Evolutionary conservation across 805 yeast species (phyloP).

Genomic region (Metschnikowia lochheadii): DNA sequence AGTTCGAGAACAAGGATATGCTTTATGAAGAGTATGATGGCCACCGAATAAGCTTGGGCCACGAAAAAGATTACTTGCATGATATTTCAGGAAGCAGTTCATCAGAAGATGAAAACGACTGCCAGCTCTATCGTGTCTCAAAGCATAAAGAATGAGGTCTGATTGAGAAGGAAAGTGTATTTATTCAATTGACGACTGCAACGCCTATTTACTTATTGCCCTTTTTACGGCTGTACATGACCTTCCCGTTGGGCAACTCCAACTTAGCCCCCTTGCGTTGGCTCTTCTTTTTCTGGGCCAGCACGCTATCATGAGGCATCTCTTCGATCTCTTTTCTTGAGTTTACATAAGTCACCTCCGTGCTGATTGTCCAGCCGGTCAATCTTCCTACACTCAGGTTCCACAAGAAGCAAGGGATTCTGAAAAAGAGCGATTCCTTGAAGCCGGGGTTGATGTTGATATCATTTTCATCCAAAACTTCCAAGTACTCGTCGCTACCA

Average conservation of each 20-base stretch:
- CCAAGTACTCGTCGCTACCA: constrained; percentile 30
- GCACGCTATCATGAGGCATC: constrained; percentile 5
- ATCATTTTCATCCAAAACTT: constrained; percentile 44
- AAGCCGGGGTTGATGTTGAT: constrained; percentile 44
- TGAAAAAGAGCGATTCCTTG: constrained; percentile 45
- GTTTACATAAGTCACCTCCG: constrained; percentile 16
- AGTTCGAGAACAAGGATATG: constrained; percentile 16
- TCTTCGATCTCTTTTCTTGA: constrained; percentile 12
- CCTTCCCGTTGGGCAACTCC: constrained; percentile 60
- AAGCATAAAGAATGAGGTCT: constrained; percentile 26
- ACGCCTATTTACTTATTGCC: constrained; percentile 5
- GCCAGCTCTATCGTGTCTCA: constrained; percentile 41
- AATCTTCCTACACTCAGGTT: constrained; percentile 41
- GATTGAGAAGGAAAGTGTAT: not conserved
- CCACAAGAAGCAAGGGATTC: constrained; percentile 42
- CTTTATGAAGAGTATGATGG: constrained; percentile 26
- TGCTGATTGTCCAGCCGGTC: constrained; percentile 16
- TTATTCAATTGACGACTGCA: constrained; percentile 1
- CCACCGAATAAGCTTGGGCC: constrained; percentile 13
- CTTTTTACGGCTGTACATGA: constrained; percentile 31
- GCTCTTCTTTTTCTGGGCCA: constrained; percentile 1
- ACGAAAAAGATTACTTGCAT: constrained; percentile 32
- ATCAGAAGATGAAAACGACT: constrained; percentile 34
- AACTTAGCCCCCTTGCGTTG: constrained; percentile 38
- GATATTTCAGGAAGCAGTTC: constrained; percentile 44